A percentile compares a stretch with the other conserved stretches of the same genome.
phyloP scores from a whole-genome alignment of 192 early-diverging fungal genomes.

The Coemansia guatemalensis region DNA sequence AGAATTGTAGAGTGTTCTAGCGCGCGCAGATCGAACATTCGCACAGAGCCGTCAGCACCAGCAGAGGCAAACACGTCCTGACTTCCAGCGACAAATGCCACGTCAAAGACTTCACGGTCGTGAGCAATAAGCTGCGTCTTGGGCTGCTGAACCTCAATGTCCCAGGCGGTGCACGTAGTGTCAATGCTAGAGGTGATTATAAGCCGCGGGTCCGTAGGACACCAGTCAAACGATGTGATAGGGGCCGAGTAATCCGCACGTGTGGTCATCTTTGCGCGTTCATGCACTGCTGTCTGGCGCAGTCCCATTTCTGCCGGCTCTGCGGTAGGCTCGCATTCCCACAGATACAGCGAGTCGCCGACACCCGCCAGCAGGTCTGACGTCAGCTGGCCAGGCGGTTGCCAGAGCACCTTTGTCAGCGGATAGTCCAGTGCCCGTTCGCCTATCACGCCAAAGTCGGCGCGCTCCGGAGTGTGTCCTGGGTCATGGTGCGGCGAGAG shows the following conservation, averaged over 20 bases:
- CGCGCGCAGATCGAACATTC: slow-evolving; percentile 95
- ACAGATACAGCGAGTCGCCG: slow-evolving; percentile 85
- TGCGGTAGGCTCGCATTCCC: slow-evolving; percentile 70
- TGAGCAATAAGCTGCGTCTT: slow-evolving; percentile 99
- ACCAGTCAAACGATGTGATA: slow-evolving; percentile 98
- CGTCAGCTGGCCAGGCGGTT: slow-evolving; percentile 55
- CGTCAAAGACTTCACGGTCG: slow-evolving; percentile 97
- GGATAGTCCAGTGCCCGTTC: slow-evolving; percentile 84
- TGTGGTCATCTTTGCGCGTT: slow-evolving; percentile 54
- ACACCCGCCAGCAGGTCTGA: slow-evolving; percentile 85
- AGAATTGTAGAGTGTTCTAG: slow-evolving; percentile 98
- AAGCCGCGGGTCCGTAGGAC: slow-evolving; percentile 77
- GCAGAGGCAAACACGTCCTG: slow-evolving; percentile 93
- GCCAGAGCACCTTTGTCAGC: slow-evolving; percentile 88
- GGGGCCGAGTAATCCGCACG: slow-evolving; percentile 82
- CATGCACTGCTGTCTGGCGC: slow-evolving; percentile 17
- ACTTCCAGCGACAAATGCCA: slow-evolving; percentile 85
- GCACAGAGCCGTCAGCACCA: slow-evolving; percentile 95
- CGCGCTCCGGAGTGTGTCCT: slow-evolving; percentile 42
- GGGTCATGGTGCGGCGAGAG: slow-evolving; percentile 52
- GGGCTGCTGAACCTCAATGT: slow-evolving; percentile 92
- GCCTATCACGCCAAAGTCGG: slow-evolving; percentile 73
- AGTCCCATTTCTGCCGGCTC: slow-evolving; percentile 44
- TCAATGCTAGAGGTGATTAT: slow-evolving; percentile 94
- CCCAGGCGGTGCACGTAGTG: slow-evolving; percentile 99